A percentile compares a stretch with the other conserved stretches of the same genome.
Evolutionary conservation across 352 stramenopile genomes (phyloP).

Genomic region (Pelagophyceae sp.): DNA sequence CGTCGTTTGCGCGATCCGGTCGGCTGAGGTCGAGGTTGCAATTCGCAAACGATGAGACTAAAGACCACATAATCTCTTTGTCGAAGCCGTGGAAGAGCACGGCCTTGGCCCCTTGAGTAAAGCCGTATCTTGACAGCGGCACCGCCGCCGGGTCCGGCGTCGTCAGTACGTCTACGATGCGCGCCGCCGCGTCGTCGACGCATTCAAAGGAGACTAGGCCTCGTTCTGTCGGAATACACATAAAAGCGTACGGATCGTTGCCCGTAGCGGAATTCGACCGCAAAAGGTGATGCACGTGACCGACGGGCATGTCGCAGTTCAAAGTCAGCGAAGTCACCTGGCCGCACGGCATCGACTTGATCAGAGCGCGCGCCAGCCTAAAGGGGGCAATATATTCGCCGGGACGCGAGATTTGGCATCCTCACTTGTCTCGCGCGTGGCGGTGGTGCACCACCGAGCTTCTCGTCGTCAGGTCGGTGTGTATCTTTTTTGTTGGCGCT

Average conservation of each 20-base stretch:
- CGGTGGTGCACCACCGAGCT: neutral
- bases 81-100: neutral
- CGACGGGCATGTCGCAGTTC: neutral
- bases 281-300: slow-evolving; percentile 12
- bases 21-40: neutral
- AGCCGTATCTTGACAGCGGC: neutral
- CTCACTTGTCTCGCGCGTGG: neutral
- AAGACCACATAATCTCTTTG: neutral
- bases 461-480: slow-evolving; percentile 10
- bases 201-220: neutral
- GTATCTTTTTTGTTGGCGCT: neutral
- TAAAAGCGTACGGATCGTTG: neutral
- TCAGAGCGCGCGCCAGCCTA: neutral
- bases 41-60: neutral
- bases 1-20: neutral
- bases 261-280: neutral
- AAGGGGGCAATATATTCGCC: too few relatives aligned
- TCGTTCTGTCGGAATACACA: neutral
- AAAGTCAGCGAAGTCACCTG: neutral
- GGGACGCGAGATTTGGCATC: too few relatives aligned
- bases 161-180: neutral
- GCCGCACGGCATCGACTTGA: slow-evolving; percentile 13
- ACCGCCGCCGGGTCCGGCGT: neutral
- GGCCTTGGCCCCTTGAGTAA: neutral
- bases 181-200: neutral